Evolutionary conservation across 148 eudicot genomes (phyloP).

Genomic region (Mesembryanthemum crystallinum): DNA sequence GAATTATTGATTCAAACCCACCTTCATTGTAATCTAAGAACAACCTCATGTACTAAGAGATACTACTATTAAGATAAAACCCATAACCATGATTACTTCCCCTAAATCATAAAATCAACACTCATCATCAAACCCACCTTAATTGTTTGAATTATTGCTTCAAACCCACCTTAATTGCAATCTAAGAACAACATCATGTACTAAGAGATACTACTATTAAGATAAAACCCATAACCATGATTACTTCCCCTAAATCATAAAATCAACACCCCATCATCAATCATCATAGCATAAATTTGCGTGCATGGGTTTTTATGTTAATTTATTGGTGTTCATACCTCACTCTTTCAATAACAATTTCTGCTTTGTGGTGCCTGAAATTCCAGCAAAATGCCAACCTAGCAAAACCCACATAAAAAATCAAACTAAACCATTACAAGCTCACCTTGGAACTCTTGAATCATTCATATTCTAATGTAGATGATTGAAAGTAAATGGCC

Average conservation of each 20-base stretch:
- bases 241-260: neutral
- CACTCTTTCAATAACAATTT: neutral
- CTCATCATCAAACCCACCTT: neutral
- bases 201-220: too few species aligned
- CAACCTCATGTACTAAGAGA: too few species aligned
- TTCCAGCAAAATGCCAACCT: conserved; percentile 34
- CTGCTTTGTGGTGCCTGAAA: neutral
- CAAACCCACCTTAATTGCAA: conserved; percentile 1
- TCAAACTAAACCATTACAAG: conserved; percentile 7
- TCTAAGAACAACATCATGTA: neutral
- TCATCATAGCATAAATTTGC: neutral
- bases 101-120: neutral
- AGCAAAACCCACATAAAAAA: conserved; percentile 9
- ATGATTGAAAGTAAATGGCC: conserved; percentile 13
- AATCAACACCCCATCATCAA: neutral
- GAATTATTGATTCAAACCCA: conserved; percentile 16
- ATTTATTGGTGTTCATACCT: neutral
- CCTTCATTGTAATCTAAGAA: conserved; percentile 1
- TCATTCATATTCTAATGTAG: conserved; percentile 3
- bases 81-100: conserved; percentile 5
- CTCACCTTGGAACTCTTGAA: conserved; percentile 34
- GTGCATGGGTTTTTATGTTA: neutral
- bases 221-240: conserved; percentile 15
- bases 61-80: neutral
- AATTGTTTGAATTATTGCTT: conserved; percentile 15